Percentiles rank a stretch among this genome's conserved stretches.
Evolutionary conservation across 495 filamentous ascomycete species (phyloP).

Genomic region (Podospora sp.): DNA sequence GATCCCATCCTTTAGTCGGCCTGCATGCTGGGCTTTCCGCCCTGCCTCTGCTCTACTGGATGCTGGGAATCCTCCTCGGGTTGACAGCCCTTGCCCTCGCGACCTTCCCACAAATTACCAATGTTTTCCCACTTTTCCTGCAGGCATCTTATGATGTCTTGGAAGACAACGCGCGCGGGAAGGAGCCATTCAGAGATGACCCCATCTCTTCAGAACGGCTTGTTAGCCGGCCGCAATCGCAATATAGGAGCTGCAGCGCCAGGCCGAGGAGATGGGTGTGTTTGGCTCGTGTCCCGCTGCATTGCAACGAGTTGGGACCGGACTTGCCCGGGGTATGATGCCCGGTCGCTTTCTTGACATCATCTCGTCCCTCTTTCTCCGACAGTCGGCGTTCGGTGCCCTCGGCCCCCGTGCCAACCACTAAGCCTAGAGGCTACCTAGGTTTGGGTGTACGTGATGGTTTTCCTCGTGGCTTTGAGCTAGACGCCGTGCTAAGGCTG

Average conservation of each 20-base stretch:
- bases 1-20: conserved; percentile 1
- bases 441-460: background rate
- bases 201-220: background rate
- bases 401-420: background rate
- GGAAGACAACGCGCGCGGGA: background rate
- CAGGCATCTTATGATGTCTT: background rate
- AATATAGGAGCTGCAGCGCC: background rate
- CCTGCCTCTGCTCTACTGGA: background rate
- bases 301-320: background rate
- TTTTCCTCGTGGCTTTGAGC: background rate
- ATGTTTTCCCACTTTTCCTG: background rate
- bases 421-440: background rate
- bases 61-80: background rate
- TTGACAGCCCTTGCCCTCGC: background rate
- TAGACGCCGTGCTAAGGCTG: background rate
- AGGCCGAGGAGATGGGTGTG: background rate
- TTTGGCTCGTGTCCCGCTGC: background rate
- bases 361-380: background rate
- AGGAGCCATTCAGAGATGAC: background rate
- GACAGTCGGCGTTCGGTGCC: background rate
- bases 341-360: background rate
- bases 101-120: background rate
- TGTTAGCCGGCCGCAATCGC: background rate
- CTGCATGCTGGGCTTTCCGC: background rate
- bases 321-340: background rate